Evolutionary conservation across 306 rosid genomes (phyloP), one percentile per base, ranked within the genome.

Genomic region (Oemleria cerasiformis): DNA sequence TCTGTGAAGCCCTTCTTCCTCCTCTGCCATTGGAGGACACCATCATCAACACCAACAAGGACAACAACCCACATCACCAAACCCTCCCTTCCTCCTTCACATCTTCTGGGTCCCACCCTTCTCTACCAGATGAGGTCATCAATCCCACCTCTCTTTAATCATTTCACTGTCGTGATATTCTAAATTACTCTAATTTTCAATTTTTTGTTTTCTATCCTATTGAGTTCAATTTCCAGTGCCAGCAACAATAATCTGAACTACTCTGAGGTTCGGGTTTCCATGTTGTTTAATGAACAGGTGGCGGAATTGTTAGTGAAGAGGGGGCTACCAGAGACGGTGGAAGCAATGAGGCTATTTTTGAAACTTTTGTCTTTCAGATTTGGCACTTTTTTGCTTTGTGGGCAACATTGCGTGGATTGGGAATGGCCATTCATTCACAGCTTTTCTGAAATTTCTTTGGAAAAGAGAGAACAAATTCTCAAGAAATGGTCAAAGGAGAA

Each of bases 121-220:
- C 98, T 17, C 55, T 88, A 34, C 97, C 97, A 15, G 88, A 91
- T 65, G 96, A 93, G 96, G 97, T 89, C 5, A 56, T 89, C 7
- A 56, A n/a, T 11, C 63, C 36, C 40, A 5, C 13, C 7, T 9
- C 25, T 53, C 23, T 53, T 53, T 53, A 10, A 53, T 5, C 4
- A 23, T n/a, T 30, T 30, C 36, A 30, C 36, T 30, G 36, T 4
- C 3, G 36, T 30, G 36, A 30, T 30, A 30, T 30, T 2, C 36
- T 30, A 30, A 30, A 30, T 3, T 30, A 30, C 36, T 30, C 36
- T 30, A 30, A 30, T 30, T 30, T 30, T 30, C 3, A 25, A 25
- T 25, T 25, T 25, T 25, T 25, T 2, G 30, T 2, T 30, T 30
- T 30, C 36, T 30, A n/a, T n/a, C n/a, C n/a, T n/a, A 2, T 30